Evolutionary conservation across 73 alveolate genomes (phyloP).

Genomic region (Effrenium voratum): DNA sequence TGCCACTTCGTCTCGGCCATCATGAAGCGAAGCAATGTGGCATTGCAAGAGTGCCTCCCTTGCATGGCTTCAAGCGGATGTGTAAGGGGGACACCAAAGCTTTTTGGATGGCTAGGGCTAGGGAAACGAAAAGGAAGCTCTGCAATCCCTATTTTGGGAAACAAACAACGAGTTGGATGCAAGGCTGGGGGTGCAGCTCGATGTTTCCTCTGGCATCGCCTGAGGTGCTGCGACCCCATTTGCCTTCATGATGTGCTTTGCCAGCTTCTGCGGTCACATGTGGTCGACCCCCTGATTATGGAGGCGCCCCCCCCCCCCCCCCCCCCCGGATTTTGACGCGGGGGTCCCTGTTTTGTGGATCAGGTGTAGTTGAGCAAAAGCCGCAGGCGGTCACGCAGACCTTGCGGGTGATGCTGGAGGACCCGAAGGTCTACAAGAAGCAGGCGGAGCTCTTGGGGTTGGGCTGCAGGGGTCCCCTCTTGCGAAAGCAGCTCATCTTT

Average conservation of each 20-base stretch:
- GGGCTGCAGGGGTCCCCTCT: not conserved
- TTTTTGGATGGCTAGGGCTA: no score
- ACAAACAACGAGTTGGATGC: no score
- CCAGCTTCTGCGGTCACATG: slow-evolving; percentile 66
- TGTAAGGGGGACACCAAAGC: no score
- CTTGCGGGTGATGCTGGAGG: slow-evolving; percentile 84
- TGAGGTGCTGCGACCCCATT: slow-evolving; percentile 85
- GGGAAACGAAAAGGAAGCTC: no score
- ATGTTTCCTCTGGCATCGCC: not conserved
- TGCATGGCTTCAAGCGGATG: no score
- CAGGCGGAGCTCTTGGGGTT: slow-evolving; percentile 10
- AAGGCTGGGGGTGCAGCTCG: not conserved
- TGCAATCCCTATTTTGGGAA: no score
- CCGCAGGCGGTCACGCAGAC: slow-evolving; percentile 56
- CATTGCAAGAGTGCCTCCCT: slow-evolving; percentile 63
- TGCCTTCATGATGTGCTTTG: slow-evolving; percentile 81
- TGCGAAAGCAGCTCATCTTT: not conserved
- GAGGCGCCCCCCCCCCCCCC: not conserved
- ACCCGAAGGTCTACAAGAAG: slow-evolving; percentile 82
- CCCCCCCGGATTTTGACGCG: not conserved
- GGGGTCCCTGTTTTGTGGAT: not conserved
- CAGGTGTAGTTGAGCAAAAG: not conserved
- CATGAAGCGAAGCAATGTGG: slow-evolving; percentile 48
- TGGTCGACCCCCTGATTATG: slow-evolving; percentile 75
- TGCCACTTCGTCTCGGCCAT: slow-evolving; percentile 92